Percentiles rank a stretch among this genome's conserved stretches.
phyloP scores from a whole-genome alignment of 257 asterid genomes.

The Knoxia roxburghii region DNA sequence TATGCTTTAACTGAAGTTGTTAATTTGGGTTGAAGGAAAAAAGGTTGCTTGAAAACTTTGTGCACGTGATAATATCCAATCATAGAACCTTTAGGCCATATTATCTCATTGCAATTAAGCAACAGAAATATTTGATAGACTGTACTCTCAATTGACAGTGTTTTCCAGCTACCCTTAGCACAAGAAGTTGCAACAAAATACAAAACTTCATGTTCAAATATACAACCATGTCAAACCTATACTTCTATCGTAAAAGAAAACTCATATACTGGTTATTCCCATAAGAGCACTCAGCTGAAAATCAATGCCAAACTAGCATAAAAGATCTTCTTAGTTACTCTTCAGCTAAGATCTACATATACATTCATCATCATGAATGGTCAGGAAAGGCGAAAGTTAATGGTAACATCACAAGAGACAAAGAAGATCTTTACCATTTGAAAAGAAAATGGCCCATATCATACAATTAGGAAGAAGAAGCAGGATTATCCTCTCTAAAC shows the following conservation, averaged over 20 bases:
- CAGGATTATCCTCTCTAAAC: neutral
- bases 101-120: neutral
- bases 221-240: neutral
- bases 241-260: neutral
- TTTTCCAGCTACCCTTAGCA: neutral
- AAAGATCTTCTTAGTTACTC: neutral
- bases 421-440: neutral
- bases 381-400: constrained; percentile 1
- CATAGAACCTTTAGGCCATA: neutral
- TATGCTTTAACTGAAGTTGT: neutral
- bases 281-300: neutral
- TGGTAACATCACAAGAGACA: constrained; percentile 3
- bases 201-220: neutral
- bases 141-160: neutral
- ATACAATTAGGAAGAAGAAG: neutral
- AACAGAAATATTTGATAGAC: neutral
- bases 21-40: neutral
- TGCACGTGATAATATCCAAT: neutral
- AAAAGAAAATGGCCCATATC: neutral
- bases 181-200: neutral
- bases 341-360: neutral
- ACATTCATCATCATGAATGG: neutral
- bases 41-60: neutral
- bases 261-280: no score
- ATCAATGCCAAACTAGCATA: neutral